Conservation (phyloP, 2,329 filamentous ascomycete genomes). For the Pyricularia grisea region DNA sequence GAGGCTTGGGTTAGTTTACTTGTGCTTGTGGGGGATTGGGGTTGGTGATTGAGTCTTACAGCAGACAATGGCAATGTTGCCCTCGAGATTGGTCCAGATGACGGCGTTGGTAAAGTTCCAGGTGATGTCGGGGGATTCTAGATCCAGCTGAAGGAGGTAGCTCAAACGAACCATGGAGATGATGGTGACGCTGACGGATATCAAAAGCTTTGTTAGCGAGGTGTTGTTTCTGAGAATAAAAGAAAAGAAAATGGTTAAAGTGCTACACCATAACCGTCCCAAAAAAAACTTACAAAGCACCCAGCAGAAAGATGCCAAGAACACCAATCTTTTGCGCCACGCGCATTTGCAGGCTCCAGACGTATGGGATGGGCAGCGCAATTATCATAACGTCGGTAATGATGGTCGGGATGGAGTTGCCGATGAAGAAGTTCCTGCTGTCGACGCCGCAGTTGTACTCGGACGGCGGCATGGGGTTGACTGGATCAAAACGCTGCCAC, state of each 20-base stretch:
- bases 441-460: not conserved
- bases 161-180: not conserved
- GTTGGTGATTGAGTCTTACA: too few relatives aligned
- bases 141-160: not conserved
- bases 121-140: not conserved
- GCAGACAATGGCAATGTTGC: constrained; percentile 1
- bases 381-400: not conserved
- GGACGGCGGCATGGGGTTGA: not conserved
- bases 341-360: not conserved
- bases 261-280: too few relatives aligned
- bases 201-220: too few relatives aligned
- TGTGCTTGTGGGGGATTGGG: too few relatives aligned
- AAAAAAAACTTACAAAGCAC: not conserved
- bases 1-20: too few relatives aligned
- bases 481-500: not conserved
- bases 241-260: too few relatives aligned
- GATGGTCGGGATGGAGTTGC: not conserved
- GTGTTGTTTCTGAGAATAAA: too few relatives aligned
- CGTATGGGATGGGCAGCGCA: not conserved
- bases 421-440: not conserved
- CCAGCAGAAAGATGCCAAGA: not conserved
- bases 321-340: not conserved
- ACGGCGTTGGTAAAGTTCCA: not conserved
- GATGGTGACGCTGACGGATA: not conserved
- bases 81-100: not conserved